phyloP scores from a whole-genome alignment of 1,284 basidiomycete species.

The Tylopilus sp. region DNA sequence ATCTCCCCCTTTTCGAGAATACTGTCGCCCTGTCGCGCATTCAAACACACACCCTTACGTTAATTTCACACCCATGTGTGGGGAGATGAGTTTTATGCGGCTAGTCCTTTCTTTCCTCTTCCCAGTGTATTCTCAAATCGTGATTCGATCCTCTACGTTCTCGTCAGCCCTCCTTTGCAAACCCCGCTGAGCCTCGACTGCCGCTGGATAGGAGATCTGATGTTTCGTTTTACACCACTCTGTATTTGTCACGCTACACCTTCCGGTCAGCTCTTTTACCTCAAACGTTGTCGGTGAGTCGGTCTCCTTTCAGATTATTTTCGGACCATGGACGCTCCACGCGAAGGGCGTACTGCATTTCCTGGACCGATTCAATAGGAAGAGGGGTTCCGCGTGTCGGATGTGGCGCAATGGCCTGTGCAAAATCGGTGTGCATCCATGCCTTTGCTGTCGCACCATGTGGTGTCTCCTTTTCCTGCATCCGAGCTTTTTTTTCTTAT shows the following conservation, averaged over 20 bases:
- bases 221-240: neutral
- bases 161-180: neutral
- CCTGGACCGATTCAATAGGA: neutral
- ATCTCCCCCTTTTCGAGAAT: slow-evolving; percentile 7
- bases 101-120: neutral
- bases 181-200: neutral
- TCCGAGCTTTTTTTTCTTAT: neutral
- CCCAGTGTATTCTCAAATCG: slow-evolving; percentile 9
- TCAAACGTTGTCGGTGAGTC: neutral
- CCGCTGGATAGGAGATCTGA: neutral
- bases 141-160: neutral
- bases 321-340: slow-evolving; percentile 6
- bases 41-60: slow-evolving; percentile 16
- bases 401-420: slow-evolving; percentile 19
- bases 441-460: slow-evolving; percentile 4
- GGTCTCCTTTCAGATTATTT: neutral
- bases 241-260: neutral
- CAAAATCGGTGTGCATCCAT: slow-evolving; percentile 2
- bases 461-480: neutral
- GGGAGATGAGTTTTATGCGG: slow-evolving; percentile 8
- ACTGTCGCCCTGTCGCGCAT: neutral
- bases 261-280: neutral
- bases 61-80: slow-evolving; percentile 16
- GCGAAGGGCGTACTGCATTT: neutral
- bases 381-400: slow-evolving; percentile 1